A percentile compares a stretch with the other conserved stretches of the same genome.
phyloP scores from a whole-genome alignment of 2,329 filamentous ascomycete genomes.

The Drechmeria coniospora region DNA sequence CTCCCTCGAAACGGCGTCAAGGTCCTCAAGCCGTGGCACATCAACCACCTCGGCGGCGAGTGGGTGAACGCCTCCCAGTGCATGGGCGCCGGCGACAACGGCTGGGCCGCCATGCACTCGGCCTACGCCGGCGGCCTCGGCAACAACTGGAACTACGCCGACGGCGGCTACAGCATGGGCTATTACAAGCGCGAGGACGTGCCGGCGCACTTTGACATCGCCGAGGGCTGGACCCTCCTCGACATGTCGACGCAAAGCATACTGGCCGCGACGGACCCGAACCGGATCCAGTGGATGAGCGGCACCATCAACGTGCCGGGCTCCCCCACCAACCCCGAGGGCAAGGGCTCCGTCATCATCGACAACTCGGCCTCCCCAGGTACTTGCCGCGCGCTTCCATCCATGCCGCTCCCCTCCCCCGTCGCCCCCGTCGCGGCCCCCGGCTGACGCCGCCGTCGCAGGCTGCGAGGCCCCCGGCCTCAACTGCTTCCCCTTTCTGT shows the following conservation, averaged over 20 bases:
- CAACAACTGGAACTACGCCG: slow-evolving; percentile 28
- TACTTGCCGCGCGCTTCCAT: too few species aligned
- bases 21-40: slow-evolving; percentile 31
- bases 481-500: slow-evolving; percentile 35
- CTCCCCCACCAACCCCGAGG: slow-evolving; percentile 9
- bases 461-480: slow-evolving; percentile 24
- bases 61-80: slow-evolving; percentile 34
- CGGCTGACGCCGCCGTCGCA: too few species aligned
- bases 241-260: slow-evolving; percentile 8
- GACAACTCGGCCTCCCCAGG: slow-evolving; percentile 24
- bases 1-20: slow-evolving; percentile 24
- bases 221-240: slow-evolving; percentile 32
- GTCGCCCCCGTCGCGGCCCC: too few species aligned
- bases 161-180: slow-evolving; percentile 19
- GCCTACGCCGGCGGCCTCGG: slow-evolving; percentile 34
- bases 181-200: slow-evolving; percentile 34
- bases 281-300: slow-evolving; percentile 19
- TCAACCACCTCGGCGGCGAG: slow-evolving; percentile 33
- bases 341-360: slow-evolving; percentile 29
- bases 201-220: slow-evolving; percentile 37
- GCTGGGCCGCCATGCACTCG: slow-evolving; percentile 33
- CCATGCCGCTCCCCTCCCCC: too few species aligned
- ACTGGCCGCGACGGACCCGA: slow-evolving; percentile 26
- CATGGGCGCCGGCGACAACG: slow-evolving; percentile 33
- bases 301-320: slow-evolving; percentile 35